phyloP scores from a whole-genome alignment of 208 protist species.

The Porcisia hertigi region DNA sequence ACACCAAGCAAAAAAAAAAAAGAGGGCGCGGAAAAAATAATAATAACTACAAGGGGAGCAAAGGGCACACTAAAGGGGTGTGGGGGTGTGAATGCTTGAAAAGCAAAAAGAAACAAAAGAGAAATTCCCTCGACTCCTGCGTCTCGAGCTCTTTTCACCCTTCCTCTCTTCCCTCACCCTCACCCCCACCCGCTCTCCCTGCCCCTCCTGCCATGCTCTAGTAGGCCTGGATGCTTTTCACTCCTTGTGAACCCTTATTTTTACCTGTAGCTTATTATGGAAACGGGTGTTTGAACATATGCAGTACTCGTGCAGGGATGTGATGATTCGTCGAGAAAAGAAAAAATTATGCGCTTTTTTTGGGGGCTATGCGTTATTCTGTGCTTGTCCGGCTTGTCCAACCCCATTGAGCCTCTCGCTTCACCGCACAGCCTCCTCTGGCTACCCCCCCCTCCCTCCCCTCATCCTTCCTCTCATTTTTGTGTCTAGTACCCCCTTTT shows the following conservation, averaged over 20 bases:
- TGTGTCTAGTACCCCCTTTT: not conserved
- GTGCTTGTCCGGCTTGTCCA: not conserved
- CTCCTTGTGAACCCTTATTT: too few species aligned
- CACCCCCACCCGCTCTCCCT: too few species aligned
- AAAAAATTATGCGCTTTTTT: not conserved
- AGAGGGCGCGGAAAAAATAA: constrained; percentile 12
- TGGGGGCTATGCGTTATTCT: not conserved
- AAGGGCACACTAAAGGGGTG: not conserved
- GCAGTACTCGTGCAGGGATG: too few species aligned
- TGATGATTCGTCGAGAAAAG: not conserved
- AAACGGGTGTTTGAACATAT: too few species aligned
- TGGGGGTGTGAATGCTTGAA: not conserved
- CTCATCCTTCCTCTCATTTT: not conserved
- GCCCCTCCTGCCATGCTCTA: too few species aligned
- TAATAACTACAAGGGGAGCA: constrained; percentile 1
- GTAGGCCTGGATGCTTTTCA: too few species aligned
- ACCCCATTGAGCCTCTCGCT: not conserved
- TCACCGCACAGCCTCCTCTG: not conserved
- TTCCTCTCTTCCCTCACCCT: too few species aligned
- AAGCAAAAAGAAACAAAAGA: not conserved
- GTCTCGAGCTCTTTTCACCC: too few species aligned
- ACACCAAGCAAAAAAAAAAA: not conserved
- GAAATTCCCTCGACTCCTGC: not conserved
- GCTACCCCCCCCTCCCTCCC: not conserved
- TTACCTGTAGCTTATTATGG: too few species aligned